Conservation (phyloP, 352 stramenopile species). For the Phytophthora fragariaefolia region DNA sequence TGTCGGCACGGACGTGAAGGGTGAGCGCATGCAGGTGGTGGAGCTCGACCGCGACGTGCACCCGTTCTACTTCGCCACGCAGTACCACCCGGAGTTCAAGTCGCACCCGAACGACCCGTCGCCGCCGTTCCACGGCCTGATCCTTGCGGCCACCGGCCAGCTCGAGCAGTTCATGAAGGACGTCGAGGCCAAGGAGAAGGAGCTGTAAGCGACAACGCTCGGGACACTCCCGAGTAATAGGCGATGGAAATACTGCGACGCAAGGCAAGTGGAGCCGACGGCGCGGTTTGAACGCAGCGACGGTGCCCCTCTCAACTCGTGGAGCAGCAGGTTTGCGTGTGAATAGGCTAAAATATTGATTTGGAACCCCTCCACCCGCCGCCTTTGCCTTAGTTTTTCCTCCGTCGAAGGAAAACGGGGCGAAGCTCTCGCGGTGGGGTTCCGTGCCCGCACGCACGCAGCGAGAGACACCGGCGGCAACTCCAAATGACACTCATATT, state of each 20-base stretch:
- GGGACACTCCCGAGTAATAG: slow-evolving; percentile 14
- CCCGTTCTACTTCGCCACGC: slow-evolving; percentile 99
- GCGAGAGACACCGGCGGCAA: background rate
- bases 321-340: slow-evolving; percentile 37
- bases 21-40: slow-evolving; percentile 98
- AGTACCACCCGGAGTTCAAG: slow-evolving; percentile 99
- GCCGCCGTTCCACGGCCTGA: slow-evolving; percentile 97
- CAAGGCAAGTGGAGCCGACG: slow-evolving; percentile 12
- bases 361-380: slow-evolving; percentile 25
- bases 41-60: slow-evolving; percentile 96
- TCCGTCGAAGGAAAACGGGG: slow-evolving; percentile 45
- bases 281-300: slow-evolving; percentile 5
- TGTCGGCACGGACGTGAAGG: slow-evolving; percentile 97
- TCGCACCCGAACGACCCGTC: slow-evolving; percentile 95
- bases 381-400: slow-evolving; percentile 44
- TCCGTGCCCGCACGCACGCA: slow-evolving; percentile 10
- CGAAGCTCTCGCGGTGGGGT: slow-evolving; percentile 46
- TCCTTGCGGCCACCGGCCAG: slow-evolving; percentile 90
- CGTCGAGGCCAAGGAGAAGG: slow-evolving; percentile 41
- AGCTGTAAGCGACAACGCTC: slow-evolving; percentile 26
- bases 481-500: slow-evolving; percentile 27
- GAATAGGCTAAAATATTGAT: slow-evolving; percentile 50
- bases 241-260: slow-evolving; percentile 27
- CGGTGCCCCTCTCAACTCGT: slow-evolving; percentile 6
- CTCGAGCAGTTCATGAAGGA: slow-evolving; percentile 74